Evolutionary conservation across 495 filamentous ascomycete species (phyloP), one percentile per base, ranked within the genome.

Genomic region (Aspergillus egyptiacus): DNA sequence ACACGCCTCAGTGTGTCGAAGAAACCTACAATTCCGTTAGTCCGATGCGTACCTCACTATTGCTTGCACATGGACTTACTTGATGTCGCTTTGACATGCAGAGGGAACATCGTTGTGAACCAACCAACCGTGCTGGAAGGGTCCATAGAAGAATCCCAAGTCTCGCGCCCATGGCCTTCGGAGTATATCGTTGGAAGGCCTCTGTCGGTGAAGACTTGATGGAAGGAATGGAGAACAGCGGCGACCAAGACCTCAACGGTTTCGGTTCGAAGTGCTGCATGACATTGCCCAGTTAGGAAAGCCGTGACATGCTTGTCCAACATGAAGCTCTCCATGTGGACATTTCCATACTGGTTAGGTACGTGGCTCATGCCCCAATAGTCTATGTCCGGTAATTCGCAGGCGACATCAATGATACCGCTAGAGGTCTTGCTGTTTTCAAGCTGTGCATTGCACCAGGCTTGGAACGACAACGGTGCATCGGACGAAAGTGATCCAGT

Each of bases 401-500:
- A 63, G 56, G 75, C 52, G 66, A 77, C 34, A 37, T 48, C 36
- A 3, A 61, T 22, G 5, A 24, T 33, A 3, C 57, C 20, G 30
- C 59, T 50, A 14, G 62, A 48, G 1, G 48, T 54, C 15, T 61
- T 68, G 28, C 44, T 51, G 33, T 76, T 63, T 22, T 74, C 65
- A 2, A 71, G 54, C 47, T 75, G 73, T 56, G 72, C 51, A 9
- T 59, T 56, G 32, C 74, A 76, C 84, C 83, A 88, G 45, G 71
- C 74, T 60, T 83, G 78, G 64, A 85, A 87, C 0, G 83, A 77
- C 28, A 85, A 66, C 5, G 68, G 60, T 24, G 66, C 67, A 4
- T 75, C 67, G 17, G 64, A 62, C 13, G 59, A 58, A 7, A 68
- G 36, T 11, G 65, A 62, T 2, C 69, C 68, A 14, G 63, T 57